Evolutionary conservation across 2,329 filamentous ascomycete genomes (phyloP).

Genomic region (Paramyrothecium roridum): DNA sequence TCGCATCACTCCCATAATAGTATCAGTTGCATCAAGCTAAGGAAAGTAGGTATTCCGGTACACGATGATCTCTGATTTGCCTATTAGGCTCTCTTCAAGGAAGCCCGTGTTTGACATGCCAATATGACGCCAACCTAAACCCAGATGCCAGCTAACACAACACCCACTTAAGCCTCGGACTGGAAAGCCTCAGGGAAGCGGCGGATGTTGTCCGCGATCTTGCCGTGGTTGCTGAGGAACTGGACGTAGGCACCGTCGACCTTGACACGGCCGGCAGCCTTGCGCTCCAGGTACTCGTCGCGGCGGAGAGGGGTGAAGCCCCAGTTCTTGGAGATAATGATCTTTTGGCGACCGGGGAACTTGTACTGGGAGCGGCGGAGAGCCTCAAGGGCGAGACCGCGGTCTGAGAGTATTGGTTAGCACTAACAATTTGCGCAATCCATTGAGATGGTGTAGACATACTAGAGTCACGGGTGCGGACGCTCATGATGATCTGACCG

Average conservation of each 20-base stretch:
- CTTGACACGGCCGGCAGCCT: conserved; percentile 89
- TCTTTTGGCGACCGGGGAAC: conserved; percentile 99
- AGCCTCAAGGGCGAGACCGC: conserved; percentile 91
- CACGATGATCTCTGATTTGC: conserved; percentile 29
- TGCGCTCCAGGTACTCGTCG: conserved; percentile 95
- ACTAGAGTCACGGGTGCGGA: conserved; percentile 94
- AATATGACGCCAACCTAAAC: conserved; percentile 42
- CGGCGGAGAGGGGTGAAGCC: conserved; percentile 98
- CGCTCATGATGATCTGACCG: conserved; percentile 95
- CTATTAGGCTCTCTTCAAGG: conserved; percentile 27
- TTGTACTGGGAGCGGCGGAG: conserved; percentile 99
- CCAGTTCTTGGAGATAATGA: conserved; percentile 99
- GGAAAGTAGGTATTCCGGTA: neutral
- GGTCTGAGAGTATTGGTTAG: conserved; percentile 54
- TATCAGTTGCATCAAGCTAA: neutral
- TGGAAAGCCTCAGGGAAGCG: conserved; percentile 92
- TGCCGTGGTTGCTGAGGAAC: conserved; percentile 95
- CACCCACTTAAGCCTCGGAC: conserved; percentile 45
- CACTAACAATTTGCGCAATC: conserved; percentile 9
- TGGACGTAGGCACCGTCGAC: conserved; percentile 99
- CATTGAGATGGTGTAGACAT: conserved; percentile 35
- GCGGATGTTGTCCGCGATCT: conserved; percentile 81
- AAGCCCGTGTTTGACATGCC: conserved; percentile 37
- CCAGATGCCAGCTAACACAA: conserved; percentile 30
- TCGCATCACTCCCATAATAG: neutral